phyloP scores from a whole-genome alignment of 768 basidiomycete species.

The Cubamyces lactineus region DNA sequence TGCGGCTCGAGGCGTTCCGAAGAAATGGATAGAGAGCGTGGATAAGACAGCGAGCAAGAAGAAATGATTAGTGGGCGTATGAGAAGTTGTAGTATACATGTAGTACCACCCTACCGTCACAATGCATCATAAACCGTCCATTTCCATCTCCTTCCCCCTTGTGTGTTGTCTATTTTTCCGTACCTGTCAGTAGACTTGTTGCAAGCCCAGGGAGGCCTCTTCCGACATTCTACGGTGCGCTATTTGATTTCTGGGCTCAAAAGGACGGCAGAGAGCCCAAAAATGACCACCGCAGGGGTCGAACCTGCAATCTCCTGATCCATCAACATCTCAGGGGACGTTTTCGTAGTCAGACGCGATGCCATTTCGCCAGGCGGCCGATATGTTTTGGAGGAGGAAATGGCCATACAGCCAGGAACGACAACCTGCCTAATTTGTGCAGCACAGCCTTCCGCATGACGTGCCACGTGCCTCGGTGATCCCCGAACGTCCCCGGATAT shows the following conservation, averaged over 20 bases:
- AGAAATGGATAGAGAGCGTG: conserved; percentile 71
- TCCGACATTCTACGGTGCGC: not conserved
- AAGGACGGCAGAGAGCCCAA: not conserved
- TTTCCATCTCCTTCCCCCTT: not conserved
- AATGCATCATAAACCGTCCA: not conserved
- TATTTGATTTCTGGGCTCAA: not conserved
- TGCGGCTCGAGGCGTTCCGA: conserved; percentile 71
- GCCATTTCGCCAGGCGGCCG: not conserved
- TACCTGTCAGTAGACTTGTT: not conserved
- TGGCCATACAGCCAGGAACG: not conserved
- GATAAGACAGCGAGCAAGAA: conserved; percentile 53
- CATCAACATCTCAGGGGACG: not conserved
- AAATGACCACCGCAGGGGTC: conserved; percentile 84
- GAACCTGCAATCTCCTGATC: conserved; percentile 94
- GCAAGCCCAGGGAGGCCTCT: not conserved
- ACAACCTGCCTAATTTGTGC: not conserved
- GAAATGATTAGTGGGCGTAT: conserved; percentile 5
- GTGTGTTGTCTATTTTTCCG: not conserved
- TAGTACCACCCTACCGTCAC: not conserved
- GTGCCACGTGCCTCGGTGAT: no score
- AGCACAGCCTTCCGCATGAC: not conserved
- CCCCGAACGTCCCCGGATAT: no score
- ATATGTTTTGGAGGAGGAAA: not conserved
- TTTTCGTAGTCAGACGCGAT: conserved; percentile 19
- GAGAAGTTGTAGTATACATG: not conserved